phyloP scores from a whole-genome alignment of 306 rosid genomes.

The Vigna hirtella region DNA sequence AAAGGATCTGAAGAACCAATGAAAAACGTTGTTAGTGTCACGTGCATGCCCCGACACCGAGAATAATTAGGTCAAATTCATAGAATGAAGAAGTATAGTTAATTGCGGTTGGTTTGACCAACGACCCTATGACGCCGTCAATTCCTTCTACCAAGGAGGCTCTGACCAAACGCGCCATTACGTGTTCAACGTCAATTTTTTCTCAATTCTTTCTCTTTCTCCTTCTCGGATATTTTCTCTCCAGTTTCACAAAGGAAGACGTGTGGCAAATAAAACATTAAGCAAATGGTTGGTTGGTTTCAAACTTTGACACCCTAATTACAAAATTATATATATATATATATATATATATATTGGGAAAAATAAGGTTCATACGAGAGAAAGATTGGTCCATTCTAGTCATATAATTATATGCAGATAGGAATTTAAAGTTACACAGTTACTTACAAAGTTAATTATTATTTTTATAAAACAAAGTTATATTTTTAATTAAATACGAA shows the following conservation, averaged over 20 bases:
- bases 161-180: conserved; percentile 8
- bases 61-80: not conserved
- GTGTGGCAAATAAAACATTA: not conserved
- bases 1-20: conserved; percentile 29
- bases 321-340: too few relatives aligned
- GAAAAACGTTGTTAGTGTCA: not conserved
- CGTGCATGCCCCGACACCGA: conserved; percentile 12
- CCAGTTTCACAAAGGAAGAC: not conserved
- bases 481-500: too few relatives aligned
- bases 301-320: not conserved
- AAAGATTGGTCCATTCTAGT: too few relatives aligned
- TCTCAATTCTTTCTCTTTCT: not conserved
- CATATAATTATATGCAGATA: too few relatives aligned
- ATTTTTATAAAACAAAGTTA: too few relatives aligned
- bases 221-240: not conserved
- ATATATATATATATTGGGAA: too few relatives aligned
- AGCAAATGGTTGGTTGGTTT: not conserved
- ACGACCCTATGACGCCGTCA: conserved; percentile 44
- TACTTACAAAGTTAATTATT: too few relatives aligned
- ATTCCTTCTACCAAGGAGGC: conserved; percentile 34
- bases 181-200: not conserved
- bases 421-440: too few relatives aligned
- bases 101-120: conserved; percentile 45
- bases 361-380: too few relatives aligned
- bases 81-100: conserved; percentile 5